Base-by-base conservation (phyloP, 768 basidiomycete genomes). In the Infundibulicybe gibba region DNA sequence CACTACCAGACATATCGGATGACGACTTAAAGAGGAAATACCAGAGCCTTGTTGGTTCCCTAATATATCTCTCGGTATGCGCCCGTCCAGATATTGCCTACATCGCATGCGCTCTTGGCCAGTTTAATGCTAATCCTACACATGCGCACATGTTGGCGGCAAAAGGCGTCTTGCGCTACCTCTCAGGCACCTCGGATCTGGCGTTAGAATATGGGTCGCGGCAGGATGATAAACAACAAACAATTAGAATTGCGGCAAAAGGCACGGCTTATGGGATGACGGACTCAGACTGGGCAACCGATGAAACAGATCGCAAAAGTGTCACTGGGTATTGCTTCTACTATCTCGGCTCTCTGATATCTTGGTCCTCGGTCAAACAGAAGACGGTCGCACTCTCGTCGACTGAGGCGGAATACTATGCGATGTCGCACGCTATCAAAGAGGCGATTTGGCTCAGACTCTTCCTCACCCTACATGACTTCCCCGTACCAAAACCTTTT, bases 361-460 rank as follows among this genome's bases (percentile, higher is more conserved):
- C 64, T 2, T 76, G 66, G 68, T 59, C 53, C 1, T 56, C 63
- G 6, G 54, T 54, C 34, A 65, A 66, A 35, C 70, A 71, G 47
- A 46, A 52, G 10, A 55, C 60, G 2, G 59, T 72, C 0, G 60
- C 69, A 0, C 54, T 62, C 1, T 72, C 67, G 1, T 68, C 67
- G 1, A 61, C 61, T 0, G 66, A 72, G 46, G 61, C 69, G 2
- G 69, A 75, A 49, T 73, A 75, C 49, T 61, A 69, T 30, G 62
- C 69, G 0, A 35, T 56, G 3, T 50, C 60, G 4, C 51, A 65
- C 39, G 61, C 66, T 9, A 46, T 57, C 15, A 49, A 59, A 9
- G 54, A 58, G 33, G 50, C 50, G 4, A 53, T 58, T 32, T 61
- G 68, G 67, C 43, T 64, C 42, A 51, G 63, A 50, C n/a, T 51